Evolutionary conservation across 441 rosid genomes (phyloP).

Genomic region (Francoa sonchifolia): DNA sequence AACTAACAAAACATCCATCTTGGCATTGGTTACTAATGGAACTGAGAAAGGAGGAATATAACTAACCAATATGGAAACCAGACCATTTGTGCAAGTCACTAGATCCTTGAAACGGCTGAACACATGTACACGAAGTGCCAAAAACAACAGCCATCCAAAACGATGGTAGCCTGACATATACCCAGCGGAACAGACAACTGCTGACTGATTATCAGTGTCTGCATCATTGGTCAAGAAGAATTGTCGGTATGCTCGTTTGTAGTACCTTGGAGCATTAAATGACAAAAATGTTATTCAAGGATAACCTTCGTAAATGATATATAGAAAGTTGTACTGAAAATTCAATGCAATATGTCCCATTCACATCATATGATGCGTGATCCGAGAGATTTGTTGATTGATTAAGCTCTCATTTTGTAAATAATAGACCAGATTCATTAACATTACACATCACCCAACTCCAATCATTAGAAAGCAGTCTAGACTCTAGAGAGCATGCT

Average conservation of each 20-base stretch:
- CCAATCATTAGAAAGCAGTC: too few species aligned
- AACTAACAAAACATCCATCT: conserved; percentile 1
- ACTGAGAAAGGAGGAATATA: neutral
- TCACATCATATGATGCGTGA: too few species aligned
- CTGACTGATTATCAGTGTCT: conserved; percentile 33
- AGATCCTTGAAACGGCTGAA: conserved; percentile 75
- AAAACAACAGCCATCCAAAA: conserved; percentile 92
- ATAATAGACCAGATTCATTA: too few species aligned
- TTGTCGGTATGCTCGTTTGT: conserved; percentile 64
- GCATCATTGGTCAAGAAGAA: conserved; percentile 49
- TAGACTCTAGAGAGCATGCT: too few species aligned
- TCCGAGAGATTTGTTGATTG: too few species aligned
- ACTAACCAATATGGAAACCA: conserved; percentile 85
- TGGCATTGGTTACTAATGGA: conserved; percentile 5
- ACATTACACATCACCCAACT: too few species aligned
- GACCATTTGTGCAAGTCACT: conserved; percentile 73
- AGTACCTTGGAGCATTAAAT: conserved; percentile 41
- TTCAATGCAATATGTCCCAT: neutral
- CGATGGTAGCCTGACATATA: conserved; percentile 42
- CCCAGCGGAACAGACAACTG: conserved; percentile 25
- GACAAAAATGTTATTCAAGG: conserved; percentile 6
- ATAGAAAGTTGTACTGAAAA: too few species aligned
- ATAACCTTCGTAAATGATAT: too few species aligned
- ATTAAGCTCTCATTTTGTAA: too few species aligned
- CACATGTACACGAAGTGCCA: conserved; percentile 80